These are phyloP conservation scores for Boletellus emodensis DNA, from an alignment of 768 basidiomycete species.

Conservation along the genomic window DNA sequence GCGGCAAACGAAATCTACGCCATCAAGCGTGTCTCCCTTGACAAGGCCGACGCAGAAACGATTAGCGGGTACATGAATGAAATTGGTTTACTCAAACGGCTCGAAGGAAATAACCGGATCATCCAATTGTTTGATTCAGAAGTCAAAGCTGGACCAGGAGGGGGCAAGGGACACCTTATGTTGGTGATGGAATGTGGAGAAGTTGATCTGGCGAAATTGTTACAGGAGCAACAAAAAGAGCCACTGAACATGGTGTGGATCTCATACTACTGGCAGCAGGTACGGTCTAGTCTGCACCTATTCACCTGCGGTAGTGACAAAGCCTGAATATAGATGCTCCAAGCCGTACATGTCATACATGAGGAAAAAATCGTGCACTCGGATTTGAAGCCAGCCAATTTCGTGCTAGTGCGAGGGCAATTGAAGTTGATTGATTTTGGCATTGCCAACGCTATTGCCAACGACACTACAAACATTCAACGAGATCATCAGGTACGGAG, in stretches of 20 bases:
- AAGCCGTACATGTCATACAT: conserved; percentile 98
- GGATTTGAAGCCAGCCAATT: conserved; percentile 97
- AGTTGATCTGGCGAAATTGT: conserved; percentile 79
- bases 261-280: conserved; percentile 97
- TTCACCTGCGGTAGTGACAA: not conserved
- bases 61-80: conserved; percentile 95
- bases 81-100: conserved; percentile 86
- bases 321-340: conserved; percentile 69
- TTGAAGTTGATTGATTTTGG: conserved; percentile 98
- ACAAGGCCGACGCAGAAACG: conserved; percentile 84
- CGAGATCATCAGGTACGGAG: conserved; percentile 81
- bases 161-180: conserved; percentile 70
- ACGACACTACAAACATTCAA: conserved; percentile 97
- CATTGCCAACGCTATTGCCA: conserved; percentile 98
- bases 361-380: conserved; percentile 99
- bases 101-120: conserved; percentile 91
- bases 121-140: conserved; percentile 91
- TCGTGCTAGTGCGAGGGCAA: conserved; percentile 91
- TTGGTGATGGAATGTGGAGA: conserved; percentile 98
- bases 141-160: conserved; percentile 59
- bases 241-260: conserved; percentile 91
- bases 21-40: conserved; percentile 87
- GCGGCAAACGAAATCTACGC: conserved; percentile 76
- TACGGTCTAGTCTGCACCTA: conserved; percentile 30
- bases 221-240: conserved; percentile 82